Percentiles rank a stretch among this genome's conserved stretches.
Conservation (phyloP, 345 rosid genomes). For the Atalantia buxifolia region DNA sequence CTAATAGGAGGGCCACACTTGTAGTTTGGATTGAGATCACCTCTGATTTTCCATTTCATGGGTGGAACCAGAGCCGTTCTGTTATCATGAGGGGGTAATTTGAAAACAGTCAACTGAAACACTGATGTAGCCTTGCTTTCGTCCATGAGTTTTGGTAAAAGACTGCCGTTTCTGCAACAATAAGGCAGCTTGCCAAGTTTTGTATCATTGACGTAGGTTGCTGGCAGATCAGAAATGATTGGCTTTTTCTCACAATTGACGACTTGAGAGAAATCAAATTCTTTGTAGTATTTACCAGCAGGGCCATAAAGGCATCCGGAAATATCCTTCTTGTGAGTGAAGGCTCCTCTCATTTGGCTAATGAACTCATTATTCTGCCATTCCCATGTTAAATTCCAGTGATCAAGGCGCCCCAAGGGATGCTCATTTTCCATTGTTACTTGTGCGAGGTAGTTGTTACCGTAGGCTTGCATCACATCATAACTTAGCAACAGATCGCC, state of each 20-base stretch:
- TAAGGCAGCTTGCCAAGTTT: constrained; percentile 60
- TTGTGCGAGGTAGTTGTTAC: constrained; percentile 75
- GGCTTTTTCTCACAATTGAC: constrained; percentile 67
- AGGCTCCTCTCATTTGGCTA: constrained; percentile 78
- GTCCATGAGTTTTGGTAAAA: constrained; percentile 70
- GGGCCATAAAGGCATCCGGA: constrained; percentile 63
- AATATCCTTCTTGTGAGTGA: constrained; percentile 46
- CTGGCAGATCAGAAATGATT: constrained; percentile 68
- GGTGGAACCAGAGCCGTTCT: constrained; percentile 77
- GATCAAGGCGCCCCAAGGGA: constrained; percentile 78
- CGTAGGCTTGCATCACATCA: constrained; percentile 67
- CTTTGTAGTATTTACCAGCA: constrained; percentile 55
- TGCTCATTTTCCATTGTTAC: constrained; percentile 77
- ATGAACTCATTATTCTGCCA: constrained; percentile 93
- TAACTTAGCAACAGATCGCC: constrained; percentile 70
- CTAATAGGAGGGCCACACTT: constrained; percentile 73
- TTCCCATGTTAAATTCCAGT: constrained; percentile 95
- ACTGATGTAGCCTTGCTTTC: constrained; percentile 46
- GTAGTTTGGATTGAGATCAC: constrained; percentile 61
- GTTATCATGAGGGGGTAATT: constrained; percentile 67
- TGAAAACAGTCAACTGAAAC: constrained; percentile 76
- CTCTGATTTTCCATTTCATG: constrained; percentile 62
- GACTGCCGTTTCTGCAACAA: constrained; percentile 75
- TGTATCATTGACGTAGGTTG: constrained; percentile 48
- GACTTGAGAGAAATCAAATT: constrained; percentile 67